Evolutionary conservation across 2,329 filamentous ascomycete genomes (phyloP).

Genomic region (Aureobasidium musti): DNA sequence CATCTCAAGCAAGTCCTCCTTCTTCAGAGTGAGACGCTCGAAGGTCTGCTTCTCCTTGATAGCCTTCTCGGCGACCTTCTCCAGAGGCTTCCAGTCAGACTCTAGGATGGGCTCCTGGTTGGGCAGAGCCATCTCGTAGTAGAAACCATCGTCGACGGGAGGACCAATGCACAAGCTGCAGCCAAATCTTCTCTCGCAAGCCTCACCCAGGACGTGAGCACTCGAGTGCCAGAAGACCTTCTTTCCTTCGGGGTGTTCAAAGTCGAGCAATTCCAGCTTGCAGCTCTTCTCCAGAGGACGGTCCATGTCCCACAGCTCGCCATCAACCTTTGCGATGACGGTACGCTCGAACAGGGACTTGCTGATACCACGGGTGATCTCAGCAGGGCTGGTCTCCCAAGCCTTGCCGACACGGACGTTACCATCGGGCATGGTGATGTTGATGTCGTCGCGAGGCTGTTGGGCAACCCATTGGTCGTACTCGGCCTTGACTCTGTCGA

Average conservation of each 20-base stretch:
- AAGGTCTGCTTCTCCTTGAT: conserved; percentile 98
- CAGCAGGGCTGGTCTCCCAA: conserved; percentile 86
- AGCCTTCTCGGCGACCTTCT: conserved; percentile 75
- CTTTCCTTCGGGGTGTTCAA: conserved; percentile 74
- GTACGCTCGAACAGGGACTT: conserved; percentile 84
- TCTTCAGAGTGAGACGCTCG: conserved; percentile 83
- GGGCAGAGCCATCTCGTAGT: conserved; percentile 91
- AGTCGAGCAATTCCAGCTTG: conserved; percentile 80
- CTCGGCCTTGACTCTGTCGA: conserved; percentile 83
- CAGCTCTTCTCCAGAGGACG: conserved; percentile 86
- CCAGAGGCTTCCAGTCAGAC: conserved; percentile 80
- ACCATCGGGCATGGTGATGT: conserved; percentile 72
- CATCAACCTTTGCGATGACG: conserved; percentile 83
- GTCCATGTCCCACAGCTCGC: conserved; percentile 88
- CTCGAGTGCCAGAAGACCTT: conserved; percentile 98
- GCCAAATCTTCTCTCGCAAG: conserved; percentile 84
- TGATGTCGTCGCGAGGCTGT: conserved; percentile 73
- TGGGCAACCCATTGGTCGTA: conserved; percentile 73
- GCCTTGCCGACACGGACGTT: conserved; percentile 72
- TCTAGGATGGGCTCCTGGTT: conserved; percentile 70
- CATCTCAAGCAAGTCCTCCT: conserved; percentile 91
- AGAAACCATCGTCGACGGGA: conserved; percentile 88
- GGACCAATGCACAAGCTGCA: conserved; percentile 94
- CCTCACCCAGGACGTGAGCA: conserved; percentile 94
- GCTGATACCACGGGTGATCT: conserved; percentile 75